A percentile compares a stretch with the other conserved stretches of the same genome.
phyloP scores from a whole-genome alignment of 129 eudicot genomes.

The Artemisia tridentata region DNA sequence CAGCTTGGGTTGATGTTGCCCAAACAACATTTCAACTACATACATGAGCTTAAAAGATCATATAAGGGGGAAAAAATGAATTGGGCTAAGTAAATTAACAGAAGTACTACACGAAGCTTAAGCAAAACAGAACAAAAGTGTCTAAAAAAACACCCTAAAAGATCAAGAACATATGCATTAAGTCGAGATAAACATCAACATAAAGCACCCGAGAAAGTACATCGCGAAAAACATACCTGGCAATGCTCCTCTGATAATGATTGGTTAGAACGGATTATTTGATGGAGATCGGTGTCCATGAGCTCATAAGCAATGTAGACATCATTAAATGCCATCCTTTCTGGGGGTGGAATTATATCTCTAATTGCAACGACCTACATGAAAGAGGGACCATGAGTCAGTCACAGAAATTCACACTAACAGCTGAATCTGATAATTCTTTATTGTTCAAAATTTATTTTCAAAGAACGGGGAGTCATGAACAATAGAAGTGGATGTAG shows the following conservation, averaged over 20 bases:
- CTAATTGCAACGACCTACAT: slow-evolving; percentile 81
- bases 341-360: slow-evolving; percentile 85
- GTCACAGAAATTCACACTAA: slow-evolving; percentile 20
- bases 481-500: slow-evolving; percentile 4
- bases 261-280: slow-evolving; percentile 82
- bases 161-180: slow-evolving; percentile 4
- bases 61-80: background rate
- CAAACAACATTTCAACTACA: slow-evolving; percentile 12
- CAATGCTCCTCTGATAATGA: slow-evolving; percentile 79
- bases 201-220: slow-evolving; percentile 11
- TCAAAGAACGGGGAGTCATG: background rate
- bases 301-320: slow-evolving; percentile 89
- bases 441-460: slow-evolving; percentile 9
- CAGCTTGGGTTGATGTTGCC: background rate
- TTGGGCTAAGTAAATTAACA: slow-evolving; percentile 3
- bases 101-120: background rate
- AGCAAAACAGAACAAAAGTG: background rate
- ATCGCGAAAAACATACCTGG: slow-evolving; percentile 58
- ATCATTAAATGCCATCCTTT: slow-evolving; percentile 62
- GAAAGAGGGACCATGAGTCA: slow-evolving; percentile 16
- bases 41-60: background rate
- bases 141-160: background rate
- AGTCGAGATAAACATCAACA: slow-evolving; percentile 14
- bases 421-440: slow-evolving; percentile 5
- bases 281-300: slow-evolving; percentile 95